Conservation (phyloP, 345 rosid species). For the Citrus sinensis region DVS_A1.0 CM039162.1:16414001-16414500, state of each 20-base stretch:
- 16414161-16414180: not conserved
- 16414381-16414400: not conserved
- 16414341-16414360: not conserved
- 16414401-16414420: conserved; percentile 65
- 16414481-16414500: conserved; percentile 77
- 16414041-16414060: conserved; percentile 56
- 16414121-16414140: conserved; percentile 3
- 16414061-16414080: conserved; percentile 48
- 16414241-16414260: not conserved
- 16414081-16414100: conserved; percentile 88
- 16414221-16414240: not conserved
- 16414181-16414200: not conserved
- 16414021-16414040: conserved; percentile 89
- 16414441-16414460: conserved; percentile 95
- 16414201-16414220: not conserved
- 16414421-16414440: conserved; percentile 90
- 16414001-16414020: conserved; percentile 48
- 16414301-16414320: not conserved
- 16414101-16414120: conserved; percentile 54
- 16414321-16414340: not conserved
- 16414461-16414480: conserved; percentile 94
- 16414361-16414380: not conserved
- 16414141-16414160: not conserved
- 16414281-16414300: not conserved
- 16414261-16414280: not conserved